Evolutionary conservation across 2,329 filamentous ascomycete genomes (phyloP), one percentile per base, ranked within the genome.

Genomic region (Aspergillus sergii): DNA sequence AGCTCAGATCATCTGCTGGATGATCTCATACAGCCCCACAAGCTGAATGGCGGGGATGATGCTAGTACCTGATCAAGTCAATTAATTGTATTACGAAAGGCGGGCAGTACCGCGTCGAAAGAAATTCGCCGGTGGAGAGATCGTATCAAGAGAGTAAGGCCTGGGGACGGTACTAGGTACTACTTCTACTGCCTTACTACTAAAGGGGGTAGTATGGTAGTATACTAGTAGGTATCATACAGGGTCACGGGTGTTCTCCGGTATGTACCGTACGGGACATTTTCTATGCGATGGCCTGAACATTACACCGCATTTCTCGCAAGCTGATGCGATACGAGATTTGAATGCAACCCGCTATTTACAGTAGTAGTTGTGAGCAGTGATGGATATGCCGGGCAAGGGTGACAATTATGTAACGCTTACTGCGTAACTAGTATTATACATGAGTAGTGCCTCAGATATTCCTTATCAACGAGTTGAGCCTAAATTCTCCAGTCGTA

Each of bases 21-120:
- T 55, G 51, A 55, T 23, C 30, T 55, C 51, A 55, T 55, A 3
- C 51, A 39, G 32, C 51, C 51, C 51, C 51, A 55, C 51, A 21
- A 26, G 21, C 34, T 55, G 30, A 26, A 55, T 36, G n/a, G 51
- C n/a, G 32, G 16, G 32, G 19, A 36, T 36, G 8, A 36, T 48
- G 23, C 36, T 39, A 39, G 14, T 51, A 10, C 30, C 26, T 28
- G 26, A 32, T 16, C 10, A 30, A 30, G 26, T 26, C 21, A 12
- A 46, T 36, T 14, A 16, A 28, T 28, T 28, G 21, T 28, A 48
- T 48, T 48, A 7, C 19, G 39, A 41, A 41, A 41, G 16, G 39
- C 39, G 16, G 16, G 39, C 39, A 41, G 19, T n/a, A n/a, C 39
- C 7, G 39, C 39, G 19, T 41, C 39, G 19, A 41, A 41, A 41